phyloP scores from a whole-genome alignment of 2,329 filamentous ascomycete genomes.

The Ophiostoma angusticollis region DNA sequence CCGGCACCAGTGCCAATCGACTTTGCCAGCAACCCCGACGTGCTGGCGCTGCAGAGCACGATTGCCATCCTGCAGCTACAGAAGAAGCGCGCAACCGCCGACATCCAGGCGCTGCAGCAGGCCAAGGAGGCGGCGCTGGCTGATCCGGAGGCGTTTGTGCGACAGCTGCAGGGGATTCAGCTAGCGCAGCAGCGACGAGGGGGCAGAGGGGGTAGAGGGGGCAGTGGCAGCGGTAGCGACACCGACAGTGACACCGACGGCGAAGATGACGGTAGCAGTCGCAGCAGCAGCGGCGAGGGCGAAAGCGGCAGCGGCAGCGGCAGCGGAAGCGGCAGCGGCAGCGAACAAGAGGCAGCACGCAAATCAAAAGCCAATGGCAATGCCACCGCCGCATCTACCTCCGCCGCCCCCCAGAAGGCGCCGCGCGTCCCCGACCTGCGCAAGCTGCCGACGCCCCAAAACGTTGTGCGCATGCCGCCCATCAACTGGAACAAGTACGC shows the following conservation, averaged over 20 bases:
- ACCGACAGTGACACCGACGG: constrained; percentile 20
- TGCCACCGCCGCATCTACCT: constrained; percentile 3
- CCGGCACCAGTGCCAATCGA: constrained; percentile 40
- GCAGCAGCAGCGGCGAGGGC: not conserved
- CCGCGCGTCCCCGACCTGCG: constrained; percentile 4
- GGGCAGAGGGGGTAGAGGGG: constrained; percentile 15
- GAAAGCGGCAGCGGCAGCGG: not conserved
- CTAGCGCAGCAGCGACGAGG: constrained; percentile 18
- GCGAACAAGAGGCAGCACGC: too few species aligned
- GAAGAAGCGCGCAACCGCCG: constrained; percentile 60
- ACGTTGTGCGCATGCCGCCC: constrained; percentile 71
- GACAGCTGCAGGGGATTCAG: constrained; percentile 51
- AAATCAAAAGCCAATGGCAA: not conserved
- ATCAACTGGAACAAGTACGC: constrained; percentile 95
- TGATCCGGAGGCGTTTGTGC: constrained; percentile 59
- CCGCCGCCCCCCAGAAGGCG: not conserved
- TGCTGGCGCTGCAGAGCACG: constrained; percentile 71
- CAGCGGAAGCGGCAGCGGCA: not conserved
- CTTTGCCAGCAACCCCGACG: constrained; percentile 64
- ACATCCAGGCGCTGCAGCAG: constrained; percentile 57
- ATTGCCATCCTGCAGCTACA: constrained; percentile 83
- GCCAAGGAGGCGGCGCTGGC: constrained; percentile 59
- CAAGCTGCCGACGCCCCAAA: constrained; percentile 64
- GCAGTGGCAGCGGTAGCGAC: constrained; percentile 21
- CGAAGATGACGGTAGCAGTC: not conserved